phyloP scores from a whole-genome alignment of 495 filamentous ascomycete species.

The Aspergillus diversus region DNA sequence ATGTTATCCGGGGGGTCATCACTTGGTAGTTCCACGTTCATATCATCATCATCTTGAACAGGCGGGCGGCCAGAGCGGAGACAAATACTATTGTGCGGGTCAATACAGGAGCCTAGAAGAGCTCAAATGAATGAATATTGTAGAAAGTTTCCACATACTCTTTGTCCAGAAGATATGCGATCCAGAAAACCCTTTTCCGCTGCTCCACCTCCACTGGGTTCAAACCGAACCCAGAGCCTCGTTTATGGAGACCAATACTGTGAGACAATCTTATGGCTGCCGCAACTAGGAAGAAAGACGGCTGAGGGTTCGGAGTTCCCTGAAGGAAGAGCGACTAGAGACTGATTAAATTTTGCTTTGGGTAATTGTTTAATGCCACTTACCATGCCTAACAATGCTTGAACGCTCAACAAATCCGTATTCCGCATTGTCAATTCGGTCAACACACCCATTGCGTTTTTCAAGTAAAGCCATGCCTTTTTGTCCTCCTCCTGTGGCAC shows the following conservation, averaged over 20 bases:
- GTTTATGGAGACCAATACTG: slow-evolving; percentile 93
- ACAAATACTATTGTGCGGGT: slow-evolving; percentile 62
- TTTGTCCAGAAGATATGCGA: slow-evolving; percentile 94
- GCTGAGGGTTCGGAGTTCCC: slow-evolving; percentile 95
- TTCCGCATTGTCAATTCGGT: slow-evolving; percentile 94
- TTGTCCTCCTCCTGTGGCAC: slow-evolving; percentile 88
- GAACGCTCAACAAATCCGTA: slow-evolving; percentile 94
- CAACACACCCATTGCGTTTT: slow-evolving; percentile 92
- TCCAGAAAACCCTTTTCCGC: slow-evolving; percentile 96
- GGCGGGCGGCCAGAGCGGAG: slow-evolving; percentile 90
- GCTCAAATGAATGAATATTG: neutral
- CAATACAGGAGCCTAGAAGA: slow-evolving; percentile 22
- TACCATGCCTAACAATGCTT: slow-evolving; percentile 92
- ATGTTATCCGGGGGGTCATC: slow-evolving; percentile 90
- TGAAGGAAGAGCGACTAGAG: slow-evolving; percentile 84
- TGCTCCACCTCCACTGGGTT: slow-evolving; percentile 92
- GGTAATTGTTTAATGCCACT: slow-evolving; percentile 13
- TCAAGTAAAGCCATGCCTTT: slow-evolving; percentile 92
- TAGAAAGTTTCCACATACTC: slow-evolving; percentile 54
- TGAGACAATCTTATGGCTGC: slow-evolving; percentile 91
- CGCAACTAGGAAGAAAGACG: slow-evolving; percentile 89
- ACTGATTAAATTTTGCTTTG: slow-evolving; percentile 18
- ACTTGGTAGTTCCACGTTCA: slow-evolving; percentile 94
- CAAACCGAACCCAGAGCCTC: slow-evolving; percentile 86
- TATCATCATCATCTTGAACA: slow-evolving; percentile 95